Evolutionary conservation across 2,329 filamentous ascomycete genomes (phyloP).

Genomic region (Byssothecium circinans): DNA sequence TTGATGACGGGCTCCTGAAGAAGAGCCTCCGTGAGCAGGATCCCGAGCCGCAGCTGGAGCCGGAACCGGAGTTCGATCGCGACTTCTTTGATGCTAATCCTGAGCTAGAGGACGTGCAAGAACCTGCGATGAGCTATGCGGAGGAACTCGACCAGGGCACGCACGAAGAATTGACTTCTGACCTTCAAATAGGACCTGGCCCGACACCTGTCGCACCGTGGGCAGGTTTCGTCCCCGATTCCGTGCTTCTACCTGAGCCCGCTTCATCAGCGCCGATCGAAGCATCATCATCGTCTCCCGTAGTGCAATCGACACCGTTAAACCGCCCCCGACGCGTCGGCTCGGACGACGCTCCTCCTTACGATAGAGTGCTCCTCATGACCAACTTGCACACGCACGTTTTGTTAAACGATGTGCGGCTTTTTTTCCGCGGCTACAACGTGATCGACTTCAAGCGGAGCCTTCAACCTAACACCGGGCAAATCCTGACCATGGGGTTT

Average conservation of each 20-base stretch:
- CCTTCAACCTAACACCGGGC: not conserved
- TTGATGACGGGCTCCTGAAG: not conserved
- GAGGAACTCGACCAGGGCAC: not conserved
- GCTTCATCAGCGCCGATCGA: not conserved
- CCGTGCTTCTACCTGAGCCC: not conserved
- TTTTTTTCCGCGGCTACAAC: slow-evolving; percentile 6
- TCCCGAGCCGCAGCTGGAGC: not conserved
- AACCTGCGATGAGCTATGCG: not conserved
- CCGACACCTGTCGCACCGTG: not conserved
- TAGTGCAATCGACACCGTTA: not conserved
- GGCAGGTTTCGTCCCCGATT: not conserved
- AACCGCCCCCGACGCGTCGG: not conserved
- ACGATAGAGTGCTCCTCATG: slow-evolving; percentile 4
- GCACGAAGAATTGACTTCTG: not conserved
- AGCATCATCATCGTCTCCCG: not conserved
- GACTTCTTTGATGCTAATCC: not conserved
- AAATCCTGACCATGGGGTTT: not conserved
- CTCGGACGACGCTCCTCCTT: not conserved
- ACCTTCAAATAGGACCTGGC: not conserved
- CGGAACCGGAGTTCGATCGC: not conserved
- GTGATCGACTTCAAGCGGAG: slow-evolving; percentile 7
- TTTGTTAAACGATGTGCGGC: not conserved
- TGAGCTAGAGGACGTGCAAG: not conserved
- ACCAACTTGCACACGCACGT: slow-evolving; percentile 7
- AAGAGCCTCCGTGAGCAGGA: not conserved